Evolutionary conservation across 441 rosid species (phyloP).

Genomic region (Euphorbia celastroides): DNA sequence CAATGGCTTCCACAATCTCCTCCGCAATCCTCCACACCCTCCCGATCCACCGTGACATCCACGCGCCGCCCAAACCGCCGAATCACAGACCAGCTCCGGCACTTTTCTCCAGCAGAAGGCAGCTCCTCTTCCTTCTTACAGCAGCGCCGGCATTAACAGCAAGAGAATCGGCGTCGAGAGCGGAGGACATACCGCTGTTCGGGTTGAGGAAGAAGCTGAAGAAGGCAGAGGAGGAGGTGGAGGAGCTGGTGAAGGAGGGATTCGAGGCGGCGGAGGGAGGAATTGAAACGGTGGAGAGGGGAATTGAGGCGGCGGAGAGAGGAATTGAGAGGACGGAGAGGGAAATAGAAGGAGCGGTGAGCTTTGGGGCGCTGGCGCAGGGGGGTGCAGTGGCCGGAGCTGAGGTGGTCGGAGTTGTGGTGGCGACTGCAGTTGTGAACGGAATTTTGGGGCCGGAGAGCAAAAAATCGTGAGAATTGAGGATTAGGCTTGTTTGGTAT

Average conservation of each 20-base stretch:
- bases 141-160: conserved; percentile 40
- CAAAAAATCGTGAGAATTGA: conserved; percentile 30
- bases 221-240: conserved; percentile 69
- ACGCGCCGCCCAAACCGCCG: conserved; percentile 27
- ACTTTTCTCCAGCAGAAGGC: conserved; percentile 41
- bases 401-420: conserved; percentile 60
- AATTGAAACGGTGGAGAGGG: conserved; percentile 45
- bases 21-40: conserved; percentile 24
- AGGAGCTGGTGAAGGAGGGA: conserved; percentile 65
- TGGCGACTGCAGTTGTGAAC: conserved; percentile 67
- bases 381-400: conserved; percentile 76
- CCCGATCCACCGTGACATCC: conserved; percentile 17
- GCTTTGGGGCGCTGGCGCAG: conserved; percentile 65
- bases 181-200: conserved; percentile 64
- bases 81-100: conserved; percentile 20
- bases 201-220: conserved; percentile 71
- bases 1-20: conserved; percentile 44
- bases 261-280: conserved; percentile 70
- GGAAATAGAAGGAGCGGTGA: conserved; percentile 37
- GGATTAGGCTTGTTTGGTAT: background rate
- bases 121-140: conserved; percentile 45
- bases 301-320: conserved; percentile 45
- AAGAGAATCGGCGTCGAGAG: conserved; percentile 36
- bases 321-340: conserved; percentile 29
- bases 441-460: conserved; percentile 75